Conservation (phyloP, 805 yeast species). For the Candida maltosa region DNA sequence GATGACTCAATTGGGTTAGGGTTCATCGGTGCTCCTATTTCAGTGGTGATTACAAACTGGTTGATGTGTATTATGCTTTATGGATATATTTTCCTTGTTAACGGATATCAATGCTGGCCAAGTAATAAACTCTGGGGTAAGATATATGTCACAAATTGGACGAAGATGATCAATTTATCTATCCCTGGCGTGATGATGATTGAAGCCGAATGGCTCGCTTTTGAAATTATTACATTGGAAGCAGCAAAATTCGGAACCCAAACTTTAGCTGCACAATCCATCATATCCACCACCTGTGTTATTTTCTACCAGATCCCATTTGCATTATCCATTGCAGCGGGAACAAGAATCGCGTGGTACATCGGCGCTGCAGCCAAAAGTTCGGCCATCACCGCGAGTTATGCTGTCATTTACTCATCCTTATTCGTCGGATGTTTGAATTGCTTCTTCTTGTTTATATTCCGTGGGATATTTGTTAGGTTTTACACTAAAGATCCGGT, state of each 20-base stretch:
- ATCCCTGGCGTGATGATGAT: constrained; percentile 77
- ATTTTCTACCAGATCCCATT: constrained; percentile 72
- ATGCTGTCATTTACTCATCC: constrained; percentile 29
- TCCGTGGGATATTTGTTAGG: constrained; percentile 36
- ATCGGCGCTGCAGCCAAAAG: constrained; percentile 60
- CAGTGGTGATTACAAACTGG: constrained; percentile 70
- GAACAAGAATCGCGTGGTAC: constrained; percentile 74
- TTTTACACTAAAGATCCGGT: constrained; percentile 38
- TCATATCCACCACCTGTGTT: constrained; percentile 65
- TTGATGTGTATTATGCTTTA: constrained; percentile 60
- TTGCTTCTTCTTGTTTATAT: constrained; percentile 33
- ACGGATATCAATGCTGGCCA: constrained; percentile 47
- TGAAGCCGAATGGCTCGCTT: constrained; percentile 75
- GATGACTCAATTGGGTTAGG: constrained; percentile 52
- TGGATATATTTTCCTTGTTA: constrained; percentile 40
- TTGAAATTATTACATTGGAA: constrained; percentile 67
- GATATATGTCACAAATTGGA: constrained; percentile 52
- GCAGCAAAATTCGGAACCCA: constrained; percentile 67
- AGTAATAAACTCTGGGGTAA: constrained; percentile 18
- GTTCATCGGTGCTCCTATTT: constrained; percentile 72
- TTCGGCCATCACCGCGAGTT: constrained; percentile 33
- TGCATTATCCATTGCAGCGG: constrained; percentile 70
- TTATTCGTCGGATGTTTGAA: constrained; percentile 32
- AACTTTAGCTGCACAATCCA: constrained; percentile 70
- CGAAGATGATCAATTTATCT: constrained; percentile 58